Conservation (phyloP, 2,329 filamentous ascomycete species). For the Fusarium sarcochroum region DNA sequence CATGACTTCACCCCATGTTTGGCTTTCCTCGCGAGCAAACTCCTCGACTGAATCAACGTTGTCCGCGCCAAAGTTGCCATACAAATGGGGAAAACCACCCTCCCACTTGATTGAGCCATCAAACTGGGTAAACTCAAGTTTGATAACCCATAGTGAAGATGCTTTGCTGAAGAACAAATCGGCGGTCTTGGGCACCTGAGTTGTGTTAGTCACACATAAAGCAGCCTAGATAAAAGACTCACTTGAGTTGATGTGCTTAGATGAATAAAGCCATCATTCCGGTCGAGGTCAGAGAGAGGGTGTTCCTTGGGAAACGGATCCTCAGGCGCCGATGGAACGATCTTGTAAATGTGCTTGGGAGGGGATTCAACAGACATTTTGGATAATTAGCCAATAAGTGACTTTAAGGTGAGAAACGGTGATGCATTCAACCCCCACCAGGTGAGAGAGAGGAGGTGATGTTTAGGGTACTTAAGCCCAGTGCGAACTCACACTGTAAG, state of each 20-base stretch:
- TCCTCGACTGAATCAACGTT: conserved; percentile 64
- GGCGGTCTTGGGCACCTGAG: conserved; percentile 61
- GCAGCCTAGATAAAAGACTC: conserved; percentile 15
- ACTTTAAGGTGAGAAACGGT: background rate
- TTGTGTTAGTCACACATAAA: background rate
- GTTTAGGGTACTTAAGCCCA: conserved; percentile 14
- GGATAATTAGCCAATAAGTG: background rate
- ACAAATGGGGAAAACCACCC: conserved; percentile 70
- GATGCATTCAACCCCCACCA: conserved; percentile 13
- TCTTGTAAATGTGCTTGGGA: conserved; percentile 71
- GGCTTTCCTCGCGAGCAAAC: conserved; percentile 60
- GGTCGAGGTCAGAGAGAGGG: conserved; percentile 71
- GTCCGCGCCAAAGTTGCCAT: conserved; percentile 67
- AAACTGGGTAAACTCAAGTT: conserved; percentile 65
- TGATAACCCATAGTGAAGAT: conserved; percentile 64
- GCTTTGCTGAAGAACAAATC: conserved; percentile 60
- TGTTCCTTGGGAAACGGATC: conserved; percentile 67
- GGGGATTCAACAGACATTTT: conserved; percentile 52
- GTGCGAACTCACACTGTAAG: conserved; percentile 31
- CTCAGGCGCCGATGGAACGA: conserved; percentile 66
- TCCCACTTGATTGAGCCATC: conserved; percentile 67
- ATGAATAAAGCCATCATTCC: conserved; percentile 73
- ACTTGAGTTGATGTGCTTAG: conserved; percentile 71
- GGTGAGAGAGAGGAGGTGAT: conserved; percentile 7
- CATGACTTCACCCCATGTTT: conserved; percentile 65